Evolutionary conservation across 2,329 filamentous ascomycete genomes (phyloP).

Genomic region (Nemania sp.): DNA sequence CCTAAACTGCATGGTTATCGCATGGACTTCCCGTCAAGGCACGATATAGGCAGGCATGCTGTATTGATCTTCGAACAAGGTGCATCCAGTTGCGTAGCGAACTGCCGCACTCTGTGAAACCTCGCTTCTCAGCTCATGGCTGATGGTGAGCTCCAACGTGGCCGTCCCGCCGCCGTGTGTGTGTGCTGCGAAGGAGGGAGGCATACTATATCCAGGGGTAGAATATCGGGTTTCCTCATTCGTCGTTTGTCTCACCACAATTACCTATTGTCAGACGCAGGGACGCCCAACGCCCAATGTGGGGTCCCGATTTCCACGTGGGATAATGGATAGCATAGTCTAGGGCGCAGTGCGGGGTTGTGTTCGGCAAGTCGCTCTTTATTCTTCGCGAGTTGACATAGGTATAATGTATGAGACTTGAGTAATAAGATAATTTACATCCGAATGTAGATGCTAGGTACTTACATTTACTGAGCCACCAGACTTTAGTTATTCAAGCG

Average conservation of each 20-base stretch:
- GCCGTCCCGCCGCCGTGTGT: slow-evolving; percentile 5
- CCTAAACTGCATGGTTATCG: slow-evolving; percentile 11
- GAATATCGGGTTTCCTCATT: slow-evolving; percentile 18
- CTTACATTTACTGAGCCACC: too few relatives aligned
- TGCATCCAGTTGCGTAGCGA: slow-evolving; percentile 10
- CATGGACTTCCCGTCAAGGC: neutral
- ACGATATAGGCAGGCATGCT: neutral
- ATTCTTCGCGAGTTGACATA: neutral
- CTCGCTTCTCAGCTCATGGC: slow-evolving; percentile 14
- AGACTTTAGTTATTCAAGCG: neutral
- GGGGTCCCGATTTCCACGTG: slow-evolving; percentile 21
- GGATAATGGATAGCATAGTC: slow-evolving; percentile 2
- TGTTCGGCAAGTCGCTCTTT: neutral
- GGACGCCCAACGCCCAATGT: neutral
- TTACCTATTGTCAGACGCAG: slow-evolving; percentile 15
- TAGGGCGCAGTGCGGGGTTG: slow-evolving; percentile 16
- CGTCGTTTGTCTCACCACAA: slow-evolving; percentile 22
- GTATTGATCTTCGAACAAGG: slow-evolving; percentile 16
- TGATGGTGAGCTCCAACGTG: slow-evolving; percentile 22
- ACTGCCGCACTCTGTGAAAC: slow-evolving; percentile 24
- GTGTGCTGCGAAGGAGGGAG: neutral
- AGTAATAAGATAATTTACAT: too few relatives aligned
- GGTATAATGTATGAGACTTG: too few relatives aligned
- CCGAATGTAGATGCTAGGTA: too few relatives aligned
- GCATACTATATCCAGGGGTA: neutral